Conservation (phyloP, 2,329 filamentous ascomycete genomes). For the Pseudopyrenochaeta lycopersici region DNA sequence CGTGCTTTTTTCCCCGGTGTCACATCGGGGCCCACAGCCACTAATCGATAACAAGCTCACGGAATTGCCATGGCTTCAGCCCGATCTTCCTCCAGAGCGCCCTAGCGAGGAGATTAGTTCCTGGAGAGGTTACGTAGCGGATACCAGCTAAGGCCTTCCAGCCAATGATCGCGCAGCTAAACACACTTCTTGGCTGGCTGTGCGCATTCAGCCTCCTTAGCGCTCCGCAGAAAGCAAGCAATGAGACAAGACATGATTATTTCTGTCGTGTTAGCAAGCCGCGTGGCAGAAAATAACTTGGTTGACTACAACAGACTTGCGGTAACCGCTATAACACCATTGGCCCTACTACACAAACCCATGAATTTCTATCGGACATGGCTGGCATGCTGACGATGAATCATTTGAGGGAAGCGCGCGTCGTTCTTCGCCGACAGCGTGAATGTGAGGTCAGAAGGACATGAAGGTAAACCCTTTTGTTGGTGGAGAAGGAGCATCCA, state of each 20-base stretch:
- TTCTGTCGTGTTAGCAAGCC: neutral
- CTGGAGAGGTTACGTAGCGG: neutral
- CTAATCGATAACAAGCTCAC: too few species aligned
- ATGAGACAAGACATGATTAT: too few species aligned
- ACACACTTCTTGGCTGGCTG: neutral
- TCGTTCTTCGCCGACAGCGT: neutral
- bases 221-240: neutral
- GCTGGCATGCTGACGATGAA: neutral
- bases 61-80: too few species aligned
- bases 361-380: neutral
- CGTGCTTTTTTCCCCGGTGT: too few species aligned
- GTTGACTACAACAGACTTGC: too few species aligned
- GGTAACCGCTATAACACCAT: too few species aligned
- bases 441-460: neutral
- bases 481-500: too few species aligned
- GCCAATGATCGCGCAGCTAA: neutral
- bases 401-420: neutral
- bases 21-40: too few species aligned
- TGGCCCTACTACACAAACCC: too few species aligned
- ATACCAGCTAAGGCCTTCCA: neutral
- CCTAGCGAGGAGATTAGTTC: too few species aligned
- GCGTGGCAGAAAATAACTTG: neutral
- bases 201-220: neutral
- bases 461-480: too few species aligned
- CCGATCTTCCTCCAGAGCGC: too few species aligned